Conservation (phyloP, 2,329 filamentous ascomycete genomes). For the Fusarium nygamai region DNA sequence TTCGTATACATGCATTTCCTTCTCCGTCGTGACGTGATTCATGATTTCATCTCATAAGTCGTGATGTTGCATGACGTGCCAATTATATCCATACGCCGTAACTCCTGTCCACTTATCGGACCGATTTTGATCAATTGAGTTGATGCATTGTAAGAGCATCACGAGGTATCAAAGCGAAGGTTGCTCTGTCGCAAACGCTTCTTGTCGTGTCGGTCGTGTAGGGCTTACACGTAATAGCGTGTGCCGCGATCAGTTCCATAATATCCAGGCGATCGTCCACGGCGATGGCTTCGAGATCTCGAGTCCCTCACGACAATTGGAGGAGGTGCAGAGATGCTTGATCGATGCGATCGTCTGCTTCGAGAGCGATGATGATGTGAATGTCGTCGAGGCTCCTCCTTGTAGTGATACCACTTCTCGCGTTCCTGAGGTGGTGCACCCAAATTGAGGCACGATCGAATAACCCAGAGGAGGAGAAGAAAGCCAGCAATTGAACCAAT, state of each 20-base stretch:
- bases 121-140: background rate
- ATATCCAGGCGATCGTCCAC: conserved; percentile 25
- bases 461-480: conserved; percentile 58
- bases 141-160: background rate
- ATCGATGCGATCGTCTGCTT: conserved; percentile 35
- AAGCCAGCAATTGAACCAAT: conserved; percentile 18
- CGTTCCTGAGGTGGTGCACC: conserved; percentile 49
- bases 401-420: conserved; percentile 48
- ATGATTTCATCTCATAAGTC: conserved; percentile 17
- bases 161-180: background rate
- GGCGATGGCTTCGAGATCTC: conserved; percentile 31
- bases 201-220: background rate
- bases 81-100: background rate
- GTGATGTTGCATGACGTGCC: background rate
- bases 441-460: conserved; percentile 56
- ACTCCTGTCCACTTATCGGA: background rate
- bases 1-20: background rate
- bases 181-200: background rate
- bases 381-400: conserved; percentile 35
- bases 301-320: conserved; percentile 36
- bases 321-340: conserved; percentile 40
- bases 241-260: conserved; percentile 28
- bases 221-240: conserved; percentile 28
- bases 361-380: conserved; percentile 35
- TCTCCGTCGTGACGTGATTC: background rate